phyloP scores from a whole-genome alignment of 768 basidiomycete species.

The Suillus alpinus region DNA sequence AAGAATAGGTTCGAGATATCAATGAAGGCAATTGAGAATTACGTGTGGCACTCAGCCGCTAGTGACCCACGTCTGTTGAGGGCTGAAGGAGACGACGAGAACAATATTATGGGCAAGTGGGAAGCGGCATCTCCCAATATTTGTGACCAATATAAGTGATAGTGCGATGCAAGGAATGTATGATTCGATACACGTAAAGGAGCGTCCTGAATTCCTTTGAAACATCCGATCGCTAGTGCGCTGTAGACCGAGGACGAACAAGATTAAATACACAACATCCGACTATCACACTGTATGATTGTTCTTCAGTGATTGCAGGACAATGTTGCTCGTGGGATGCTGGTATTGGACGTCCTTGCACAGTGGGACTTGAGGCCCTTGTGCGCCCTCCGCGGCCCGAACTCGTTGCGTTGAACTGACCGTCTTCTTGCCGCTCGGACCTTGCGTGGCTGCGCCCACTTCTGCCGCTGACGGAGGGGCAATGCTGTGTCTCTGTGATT shows the following conservation, averaged over 20 bases:
- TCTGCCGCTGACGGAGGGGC: not conserved
- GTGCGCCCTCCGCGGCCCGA: not conserved
- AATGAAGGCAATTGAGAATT: not conserved
- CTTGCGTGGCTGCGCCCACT: not conserved
- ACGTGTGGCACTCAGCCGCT: not conserved
- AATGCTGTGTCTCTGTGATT: not conserved
- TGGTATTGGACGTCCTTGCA: not conserved
- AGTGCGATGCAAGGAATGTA: not conserved
- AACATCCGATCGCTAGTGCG: not conserved
- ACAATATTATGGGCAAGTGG: not conserved
- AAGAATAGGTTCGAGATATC: not conserved
- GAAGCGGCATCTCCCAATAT: not conserved
- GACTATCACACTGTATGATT: not conserved
- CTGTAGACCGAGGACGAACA: not conserved
- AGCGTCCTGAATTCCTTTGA: not conserved
- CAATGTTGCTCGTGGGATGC: not conserved
- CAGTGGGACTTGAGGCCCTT: not conserved
- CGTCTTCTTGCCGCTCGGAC: not conserved
- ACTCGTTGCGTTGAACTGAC: not conserved
- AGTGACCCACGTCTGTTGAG: not conserved
- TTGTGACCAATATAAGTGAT: not conserved
- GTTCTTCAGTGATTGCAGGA: not conserved
- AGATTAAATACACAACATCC: not conserved
- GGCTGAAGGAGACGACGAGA: not conserved
- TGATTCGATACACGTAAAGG: not conserved